Evolutionary conservation across 495 filamentous ascomycete genomes (phyloP), one percentile per base, ranked within the genome.

Genomic region (Aspergillus avenaceus): DNA sequence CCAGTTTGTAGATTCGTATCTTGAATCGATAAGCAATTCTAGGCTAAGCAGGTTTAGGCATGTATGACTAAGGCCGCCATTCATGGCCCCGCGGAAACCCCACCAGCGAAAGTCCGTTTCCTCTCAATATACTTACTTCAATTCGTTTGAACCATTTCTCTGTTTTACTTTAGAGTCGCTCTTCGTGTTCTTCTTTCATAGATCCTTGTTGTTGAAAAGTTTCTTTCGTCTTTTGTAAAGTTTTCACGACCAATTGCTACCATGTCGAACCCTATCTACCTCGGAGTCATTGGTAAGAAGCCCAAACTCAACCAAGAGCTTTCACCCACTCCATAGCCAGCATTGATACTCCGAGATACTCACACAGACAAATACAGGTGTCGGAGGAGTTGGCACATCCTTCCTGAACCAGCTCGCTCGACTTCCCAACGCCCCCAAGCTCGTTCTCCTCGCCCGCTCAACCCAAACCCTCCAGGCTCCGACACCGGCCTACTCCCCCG

Each of bases 381-480:
- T 85, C 55, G 93, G 93, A 58, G 92, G 93, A 46, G 93, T 98
- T 45, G 93, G 93, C 52, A 87, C 88, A 66, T 82, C 82, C 61
- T 97, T 97, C 79, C 84, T 98, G 55, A 70, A 73, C 47, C 93
- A 98, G 67, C 83, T 97, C 49, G 67, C 78, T 8, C 78, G 75
- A 47, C 74, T 85, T 41, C 73, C 82, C 58, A 76, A 79, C 62
- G 67, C 77, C 14, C 76, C 95, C 29, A 79, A 79, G 49, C 82
- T 96, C 19, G 78, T 90, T 70, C 81, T 92, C 62, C 84, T 96
- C 52, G 82, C 86, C 40, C 88, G 87, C 38, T 90, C 85, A 67
- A 85, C 83, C 50, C 90, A 88, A 63, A 83, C 84, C 27, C 70
- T 96, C 56, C 83, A 84, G 63, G 82, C 79, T 50, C 64, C 69